Conservation (phyloP, 2,329 filamentous ascomycete species). For the Aureobasidium melanogenum region DNA sequence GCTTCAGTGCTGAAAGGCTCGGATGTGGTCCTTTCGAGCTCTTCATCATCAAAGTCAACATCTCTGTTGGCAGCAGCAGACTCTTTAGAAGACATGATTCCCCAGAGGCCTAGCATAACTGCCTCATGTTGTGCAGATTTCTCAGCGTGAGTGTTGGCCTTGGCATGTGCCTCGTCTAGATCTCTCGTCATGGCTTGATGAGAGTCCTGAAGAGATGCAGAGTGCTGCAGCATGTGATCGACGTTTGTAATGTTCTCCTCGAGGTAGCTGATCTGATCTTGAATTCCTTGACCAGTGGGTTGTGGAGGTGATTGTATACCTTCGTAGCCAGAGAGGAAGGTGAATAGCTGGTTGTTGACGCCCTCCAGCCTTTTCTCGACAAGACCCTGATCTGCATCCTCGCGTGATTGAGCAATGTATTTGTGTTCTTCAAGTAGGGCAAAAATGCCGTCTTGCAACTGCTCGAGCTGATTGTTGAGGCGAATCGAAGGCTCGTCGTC, state of each 20-base stretch:
- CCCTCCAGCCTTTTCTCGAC: constrained; percentile 47
- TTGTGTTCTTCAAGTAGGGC: constrained; percentile 13
- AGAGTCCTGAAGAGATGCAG: constrained; percentile 20
- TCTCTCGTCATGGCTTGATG: constrained; percentile 15
- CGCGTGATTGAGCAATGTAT: constrained; percentile 15
- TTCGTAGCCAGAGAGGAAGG: constrained; percentile 29
- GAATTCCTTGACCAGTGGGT: constrained; percentile 47
- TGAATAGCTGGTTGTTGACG: constrained; percentile 56
- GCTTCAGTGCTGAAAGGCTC: constrained; percentile 61
- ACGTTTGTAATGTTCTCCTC: constrained; percentile 46
- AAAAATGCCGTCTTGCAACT: constrained; percentile 13
- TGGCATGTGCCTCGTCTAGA: constrained; percentile 18
- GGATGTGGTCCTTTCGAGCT: constrained; percentile 28
- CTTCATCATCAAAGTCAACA: constrained; percentile 23
- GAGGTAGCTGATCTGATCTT: constrained; percentile 61
- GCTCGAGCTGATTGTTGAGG: constrained; percentile 14
- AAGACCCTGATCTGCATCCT: constrained; percentile 12
- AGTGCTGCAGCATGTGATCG: constrained; percentile 24
- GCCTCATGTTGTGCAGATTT: constrained; percentile 49
- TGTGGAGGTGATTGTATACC: constrained; percentile 51
- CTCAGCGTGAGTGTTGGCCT: constrained; percentile 21
- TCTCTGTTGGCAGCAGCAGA: constrained; percentile 22
- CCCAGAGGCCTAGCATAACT: constrained; percentile 44
- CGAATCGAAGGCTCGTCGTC: constrained; percentile 14
- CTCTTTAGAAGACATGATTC: constrained; percentile 39